These are phyloP conservation scores for Chlorociboria aeruginascens DNA, from an alignment of 495 filamentous ascomycete species.

Conservation along the genomic window DNA sequence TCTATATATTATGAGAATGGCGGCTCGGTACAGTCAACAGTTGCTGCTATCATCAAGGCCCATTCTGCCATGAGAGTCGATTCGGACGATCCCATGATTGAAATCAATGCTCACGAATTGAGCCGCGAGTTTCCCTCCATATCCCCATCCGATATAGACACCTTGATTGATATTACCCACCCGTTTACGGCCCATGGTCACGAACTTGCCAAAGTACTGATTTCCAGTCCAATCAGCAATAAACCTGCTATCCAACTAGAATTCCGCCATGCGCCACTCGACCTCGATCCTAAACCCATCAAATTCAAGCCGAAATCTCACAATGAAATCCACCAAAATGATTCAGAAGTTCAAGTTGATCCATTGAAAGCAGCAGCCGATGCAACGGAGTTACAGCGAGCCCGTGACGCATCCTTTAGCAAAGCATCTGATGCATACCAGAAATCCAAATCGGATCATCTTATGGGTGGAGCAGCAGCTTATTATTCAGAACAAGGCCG, in stretches of 20 bases:
- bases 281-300: constrained; percentile 3
- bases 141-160: constrained; percentile 28
- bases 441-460: constrained; percentile 47
- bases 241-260: constrained; percentile 22
- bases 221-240: neutral
- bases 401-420: constrained; percentile 33
- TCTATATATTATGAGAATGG: constrained; percentile 53
- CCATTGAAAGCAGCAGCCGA: neutral
- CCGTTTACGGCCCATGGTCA: constrained; percentile 42
- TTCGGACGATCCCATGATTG: constrained; percentile 28
- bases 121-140: constrained; percentile 38
- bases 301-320: constrained; percentile 7
- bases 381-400: constrained; percentile 5
- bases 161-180: constrained; percentile 42
- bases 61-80: constrained; percentile 20
- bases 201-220: constrained; percentile 41
- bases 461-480: constrained; percentile 55
- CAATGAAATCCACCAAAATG: constrained; percentile 1
- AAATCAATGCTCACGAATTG: constrained; percentile 41
- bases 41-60: constrained; percentile 35
- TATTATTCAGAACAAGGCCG: constrained; percentile 52
- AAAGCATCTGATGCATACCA: constrained; percentile 52
- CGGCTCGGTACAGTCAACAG: constrained; percentile 43
- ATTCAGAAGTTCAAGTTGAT: neutral
- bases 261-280: constrained; percentile 25